Evolutionary conservation across 805 yeast genomes (phyloP), one percentile per base, ranked within the genome.

Genomic region (Monosporozyma yasuniensis): DNA sequence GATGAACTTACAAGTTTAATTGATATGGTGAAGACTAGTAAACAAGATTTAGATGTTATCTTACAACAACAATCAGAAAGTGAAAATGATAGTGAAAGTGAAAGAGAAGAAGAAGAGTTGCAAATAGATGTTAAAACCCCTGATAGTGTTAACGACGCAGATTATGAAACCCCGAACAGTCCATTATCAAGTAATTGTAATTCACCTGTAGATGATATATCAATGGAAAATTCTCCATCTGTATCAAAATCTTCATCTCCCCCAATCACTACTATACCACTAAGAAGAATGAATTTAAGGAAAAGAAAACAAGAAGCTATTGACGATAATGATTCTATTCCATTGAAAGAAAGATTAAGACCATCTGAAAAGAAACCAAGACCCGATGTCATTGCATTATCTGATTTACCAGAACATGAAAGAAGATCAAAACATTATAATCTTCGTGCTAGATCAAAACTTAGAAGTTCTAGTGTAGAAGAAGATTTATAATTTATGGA

Each of bases 351-450:
- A 23, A 52, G 61, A 43, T 46, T 52, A 32, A 56, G 58, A 34
- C 61, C 63, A 2, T 56, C 62, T 2, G 63, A 60, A 25, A 63
- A 61, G 47, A 63, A 59, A 38, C 60, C 59, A n/a, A 55, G 63
- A 37, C 60, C 63, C 6, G 65, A 59, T 41, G 61, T 55, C 4
- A 47, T 56, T 27, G 58, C 61, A 16, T 25, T 54, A 9, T 50
- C 52, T 30, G 56, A 50, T 3, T 22, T 58, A 6, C 65, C 66
- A 8, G 62, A 56, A 32, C 52, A 56, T 41, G 68, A 63, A 18
- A 61, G 58, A 38, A 51, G 68, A 37, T 63, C 68, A 1, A 54
- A 58, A 3, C 66, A 63, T 48, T 64, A 64, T 51, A 64, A 64
- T 51, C 48, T 64, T 30, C 57, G 68, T 16, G 64, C 67, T 6